Percentiles rank a stretch among this genome's conserved stretches.
Evolutionary conservation across 2,329 filamentous ascomycete species (phyloP).

Genomic region (Hypoxylon sp.): DNA sequence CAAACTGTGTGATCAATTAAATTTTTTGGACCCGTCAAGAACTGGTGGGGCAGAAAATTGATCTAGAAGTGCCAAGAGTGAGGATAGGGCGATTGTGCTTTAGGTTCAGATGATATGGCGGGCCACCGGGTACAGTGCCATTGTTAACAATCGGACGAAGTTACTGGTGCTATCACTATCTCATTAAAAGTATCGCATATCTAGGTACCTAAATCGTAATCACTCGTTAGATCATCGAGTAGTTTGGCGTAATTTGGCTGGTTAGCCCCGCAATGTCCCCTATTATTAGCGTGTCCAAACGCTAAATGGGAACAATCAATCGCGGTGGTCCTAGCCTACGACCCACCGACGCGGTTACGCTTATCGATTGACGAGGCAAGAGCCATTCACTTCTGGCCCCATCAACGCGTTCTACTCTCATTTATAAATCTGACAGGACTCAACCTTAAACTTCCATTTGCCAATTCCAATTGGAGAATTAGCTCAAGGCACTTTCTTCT

Average conservation of each 20-base stretch:
- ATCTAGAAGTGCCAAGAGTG: constrained; percentile 18
- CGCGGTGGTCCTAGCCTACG: constrained; percentile 39
- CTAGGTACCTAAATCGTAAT: not conserved
- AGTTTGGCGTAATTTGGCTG: constrained; percentile 10
- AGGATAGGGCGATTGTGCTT: not conserved
- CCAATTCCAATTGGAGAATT: constrained; percentile 1
- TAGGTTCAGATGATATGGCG: not conserved
- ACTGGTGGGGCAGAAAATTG: not conserved
- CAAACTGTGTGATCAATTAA: not conserved
- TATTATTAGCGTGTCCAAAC: not conserved
- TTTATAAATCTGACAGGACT: not conserved
- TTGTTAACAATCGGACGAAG: not conserved
- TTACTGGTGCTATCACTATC: not conserved
- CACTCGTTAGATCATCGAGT: too few relatives aligned
- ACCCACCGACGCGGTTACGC: constrained; percentile 45
- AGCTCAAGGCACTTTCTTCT: not conserved
- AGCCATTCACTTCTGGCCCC: constrained; percentile 5
- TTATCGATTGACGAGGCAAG: constrained; percentile 39
- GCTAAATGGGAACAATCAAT: constrained; percentile 29
- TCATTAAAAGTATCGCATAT: not conserved
- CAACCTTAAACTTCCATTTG: not conserved
- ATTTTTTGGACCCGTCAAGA: not conserved
- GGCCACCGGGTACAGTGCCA: not conserved
- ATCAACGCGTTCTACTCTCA: constrained; percentile 1
- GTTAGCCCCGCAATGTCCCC: constrained; percentile 40